Percentiles rank a stretch among this genome's conserved stretches.
Conservation (phyloP, 1,284 basidiomycete species). For the Porphyrellus sp. region DNA sequence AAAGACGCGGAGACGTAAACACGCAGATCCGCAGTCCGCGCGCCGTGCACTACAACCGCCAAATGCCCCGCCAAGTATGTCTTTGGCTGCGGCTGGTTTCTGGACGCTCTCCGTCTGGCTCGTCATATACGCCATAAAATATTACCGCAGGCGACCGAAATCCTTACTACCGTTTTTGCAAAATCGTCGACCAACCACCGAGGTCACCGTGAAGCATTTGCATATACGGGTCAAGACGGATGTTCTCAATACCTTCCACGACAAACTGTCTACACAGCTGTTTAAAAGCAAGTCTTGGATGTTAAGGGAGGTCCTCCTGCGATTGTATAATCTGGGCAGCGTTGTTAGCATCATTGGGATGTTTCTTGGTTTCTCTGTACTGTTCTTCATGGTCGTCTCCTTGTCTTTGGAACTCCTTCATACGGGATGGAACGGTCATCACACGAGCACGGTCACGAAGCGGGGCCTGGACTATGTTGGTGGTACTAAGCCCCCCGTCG, state of each 20-base stretch:
- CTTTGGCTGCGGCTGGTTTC: conserved; percentile 17
- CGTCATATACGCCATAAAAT: conserved; percentile 26
- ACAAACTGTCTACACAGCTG: conserved; percentile 38
- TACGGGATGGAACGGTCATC: neutral
- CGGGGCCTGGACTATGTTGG: conserved; percentile 11
- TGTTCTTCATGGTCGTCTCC: conserved; percentile 38
- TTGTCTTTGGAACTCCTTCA: conserved; percentile 24
- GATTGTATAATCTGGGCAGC: conserved; percentile 51
- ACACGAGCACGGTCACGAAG: conserved; percentile 15
- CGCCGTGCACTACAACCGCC: neutral
- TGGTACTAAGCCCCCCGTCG: neutral
- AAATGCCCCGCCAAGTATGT: conserved; percentile 18
- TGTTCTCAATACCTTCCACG: conserved; percentile 51
- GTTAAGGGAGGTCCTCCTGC: conserved; percentile 29
- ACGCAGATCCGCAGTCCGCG: conserved; percentile 2
- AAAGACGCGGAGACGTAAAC: conserved; percentile 9
- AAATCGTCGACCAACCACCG: conserved; percentile 18
- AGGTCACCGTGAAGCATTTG: conserved; percentile 32
- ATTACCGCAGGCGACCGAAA: conserved; percentile 17
- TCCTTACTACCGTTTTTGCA: conserved; percentile 25
- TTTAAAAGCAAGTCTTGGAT: conserved; percentile 22
- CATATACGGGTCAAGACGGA: conserved; percentile 54
- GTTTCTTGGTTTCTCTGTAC: conserved; percentile 40
- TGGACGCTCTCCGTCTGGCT: conserved; percentile 29
- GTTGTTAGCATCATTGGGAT: conserved; percentile 51